These are phyloP conservation scores for Candida silvicultrix DNA, from an alignment of 805 yeast genomes.

Conservation along the genomic window DNA sequence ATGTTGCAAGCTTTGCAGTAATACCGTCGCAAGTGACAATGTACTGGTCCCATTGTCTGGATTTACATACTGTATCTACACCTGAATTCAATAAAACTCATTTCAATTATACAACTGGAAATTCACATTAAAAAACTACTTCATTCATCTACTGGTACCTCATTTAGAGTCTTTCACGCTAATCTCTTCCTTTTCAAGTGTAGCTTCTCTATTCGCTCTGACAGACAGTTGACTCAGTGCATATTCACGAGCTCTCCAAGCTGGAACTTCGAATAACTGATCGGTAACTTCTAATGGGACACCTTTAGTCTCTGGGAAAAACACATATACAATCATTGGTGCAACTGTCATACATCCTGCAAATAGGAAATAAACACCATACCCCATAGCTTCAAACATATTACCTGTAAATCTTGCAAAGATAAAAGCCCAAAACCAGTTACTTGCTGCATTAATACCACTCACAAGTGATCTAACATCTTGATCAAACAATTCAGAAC, in stretches of 20 bases:
- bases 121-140: too few species aligned
- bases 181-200: background rate
- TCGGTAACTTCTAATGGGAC: conserved; percentile 40
- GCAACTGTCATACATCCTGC: conserved; percentile 11
- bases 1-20: too few species aligned
- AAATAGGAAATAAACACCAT: conserved; percentile 19
- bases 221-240: background rate
- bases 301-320: conserved; percentile 41
- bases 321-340: conserved; percentile 24
- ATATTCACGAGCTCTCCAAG: conserved; percentile 5
- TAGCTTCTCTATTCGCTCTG: background rate
- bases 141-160: too few species aligned
- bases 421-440: conserved; percentile 16
- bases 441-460: conserved; percentile 9
- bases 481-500: conserved; percentile 12
- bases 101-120: background rate
- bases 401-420: conserved; percentile 13
- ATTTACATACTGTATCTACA: too few species aligned
- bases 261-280: conserved; percentile 12
- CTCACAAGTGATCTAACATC: conserved; percentile 7
- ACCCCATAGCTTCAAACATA: conserved; percentile 10
- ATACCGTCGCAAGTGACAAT: too few species aligned
- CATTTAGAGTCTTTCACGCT: background rate
- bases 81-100: too few species aligned
- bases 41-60: too few species aligned